These are phyloP conservation scores for Coffea canephora DNA, from an alignment of 257 asterid genomes.

Conservation along the genomic window DNA sequence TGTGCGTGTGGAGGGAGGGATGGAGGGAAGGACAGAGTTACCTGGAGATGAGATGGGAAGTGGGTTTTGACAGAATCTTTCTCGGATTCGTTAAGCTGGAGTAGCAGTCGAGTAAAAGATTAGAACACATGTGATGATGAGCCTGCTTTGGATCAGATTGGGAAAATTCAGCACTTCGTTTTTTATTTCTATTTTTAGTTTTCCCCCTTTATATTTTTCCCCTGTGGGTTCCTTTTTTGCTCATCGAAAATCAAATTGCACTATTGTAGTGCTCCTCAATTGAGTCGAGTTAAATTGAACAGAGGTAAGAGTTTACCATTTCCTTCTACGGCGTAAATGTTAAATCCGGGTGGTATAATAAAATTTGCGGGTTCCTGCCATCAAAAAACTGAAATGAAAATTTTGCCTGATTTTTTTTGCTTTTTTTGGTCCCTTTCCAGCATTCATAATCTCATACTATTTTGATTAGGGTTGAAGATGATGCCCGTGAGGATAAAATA, in stretches of 20 bases:
- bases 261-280: no score
- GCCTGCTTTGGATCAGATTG: not conserved
- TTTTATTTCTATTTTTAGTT: no score
- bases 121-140: no score
- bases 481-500: no score
- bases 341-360: no score
- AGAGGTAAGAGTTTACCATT: no score
- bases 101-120: not conserved
- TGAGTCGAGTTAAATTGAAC: no score
- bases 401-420: not conserved
- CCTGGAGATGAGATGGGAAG: constrained; percentile 37
- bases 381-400: not conserved
- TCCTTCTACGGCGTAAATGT: no score
- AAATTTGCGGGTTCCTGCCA: not conserved
- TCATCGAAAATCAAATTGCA: not conserved
- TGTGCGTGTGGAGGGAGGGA: not conserved
- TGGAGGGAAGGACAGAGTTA: constrained; percentile 1
- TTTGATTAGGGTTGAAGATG: no score
- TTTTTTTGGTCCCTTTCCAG: not conserved
- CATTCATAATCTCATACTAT: not conserved
- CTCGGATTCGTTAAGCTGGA: constrained; percentile 1
- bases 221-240: not conserved
- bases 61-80: constrained; percentile 11
- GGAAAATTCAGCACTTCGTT: not conserved
- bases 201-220: not conserved